A percentile compares a stretch with the other conserved stretches of the same genome.
Evolutionary conservation across 2,329 filamentous ascomycete species (phyloP).

Genomic region (Lecanicillium sp.): DNA sequence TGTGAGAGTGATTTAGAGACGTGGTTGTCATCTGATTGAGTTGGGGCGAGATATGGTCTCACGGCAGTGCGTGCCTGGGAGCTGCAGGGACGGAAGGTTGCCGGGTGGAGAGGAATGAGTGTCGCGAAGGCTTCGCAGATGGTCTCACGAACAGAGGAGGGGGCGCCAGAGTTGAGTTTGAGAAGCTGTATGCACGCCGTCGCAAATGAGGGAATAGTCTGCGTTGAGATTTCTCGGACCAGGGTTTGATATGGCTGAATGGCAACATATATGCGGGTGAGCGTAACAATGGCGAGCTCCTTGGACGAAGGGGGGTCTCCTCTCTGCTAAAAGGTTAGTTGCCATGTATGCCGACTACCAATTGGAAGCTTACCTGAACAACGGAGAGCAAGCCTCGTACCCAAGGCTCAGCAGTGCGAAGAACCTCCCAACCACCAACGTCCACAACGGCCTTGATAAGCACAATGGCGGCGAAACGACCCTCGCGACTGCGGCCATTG

Average conservation of each 20-base stretch:
- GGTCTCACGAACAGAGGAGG: constrained; percentile 49
- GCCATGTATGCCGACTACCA: no score
- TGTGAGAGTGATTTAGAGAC: constrained; percentile 45
- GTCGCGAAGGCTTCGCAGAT: constrained; percentile 64
- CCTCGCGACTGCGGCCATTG: constrained; percentile 65
- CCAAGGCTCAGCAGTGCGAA: constrained; percentile 68
- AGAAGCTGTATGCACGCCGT: constrained; percentile 62
- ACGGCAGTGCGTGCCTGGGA: constrained; percentile 57
- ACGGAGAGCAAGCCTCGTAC: constrained; percentile 67
- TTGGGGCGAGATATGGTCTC: constrained; percentile 54
- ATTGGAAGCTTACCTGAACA: constrained; percentile 65
- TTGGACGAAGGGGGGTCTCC: constrained; percentile 68
- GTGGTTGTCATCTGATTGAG: constrained; percentile 39
- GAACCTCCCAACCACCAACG: constrained; percentile 73
- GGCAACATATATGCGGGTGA: constrained; percentile 77
- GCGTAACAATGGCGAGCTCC: constrained; percentile 64
- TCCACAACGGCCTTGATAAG: constrained; percentile 77
- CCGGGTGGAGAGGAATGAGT: constrained; percentile 72
- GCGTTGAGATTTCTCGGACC: constrained; percentile 79
- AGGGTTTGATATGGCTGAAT: constrained; percentile 77
- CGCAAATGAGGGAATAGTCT: constrained; percentile 67
- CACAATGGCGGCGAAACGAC: constrained; percentile 68
- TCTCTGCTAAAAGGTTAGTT: constrained; percentile 43
- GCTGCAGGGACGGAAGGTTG: constrained; percentile 70
- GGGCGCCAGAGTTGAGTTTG: constrained; percentile 28